Evolutionary conservation across 331 rosid genomes (phyloP).

Genomic region (Phaseolus coccineus): DNA sequence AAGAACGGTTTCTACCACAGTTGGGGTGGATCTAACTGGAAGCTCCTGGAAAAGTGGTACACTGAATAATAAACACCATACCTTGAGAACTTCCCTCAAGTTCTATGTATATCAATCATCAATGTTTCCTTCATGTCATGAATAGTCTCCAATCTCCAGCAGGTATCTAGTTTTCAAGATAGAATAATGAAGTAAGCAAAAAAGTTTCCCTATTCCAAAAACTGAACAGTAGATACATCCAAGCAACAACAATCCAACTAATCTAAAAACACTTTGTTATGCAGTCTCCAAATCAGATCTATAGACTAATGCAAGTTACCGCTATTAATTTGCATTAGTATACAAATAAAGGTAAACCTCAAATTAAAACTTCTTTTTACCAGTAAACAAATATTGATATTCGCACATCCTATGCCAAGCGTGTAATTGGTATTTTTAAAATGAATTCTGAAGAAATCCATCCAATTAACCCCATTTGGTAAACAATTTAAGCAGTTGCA

Average conservation of each 20-base stretch:
- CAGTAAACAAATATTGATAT: not conserved
- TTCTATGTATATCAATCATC: not conserved
- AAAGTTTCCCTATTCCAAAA: not conserved
- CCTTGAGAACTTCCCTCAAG: not conserved
- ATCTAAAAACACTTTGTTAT: not conserved
- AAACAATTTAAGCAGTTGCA: not conserved
- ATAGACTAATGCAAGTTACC: not conserved
- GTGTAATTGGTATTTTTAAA: not conserved
- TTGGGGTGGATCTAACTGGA: constrained; percentile 20
- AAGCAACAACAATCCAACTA: not conserved
- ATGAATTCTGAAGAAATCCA: not conserved
- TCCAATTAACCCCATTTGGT: not conserved
- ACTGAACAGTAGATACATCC: not conserved
- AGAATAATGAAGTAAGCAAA: not conserved
- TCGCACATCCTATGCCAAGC: not conserved
- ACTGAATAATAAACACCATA: constrained; percentile 7
- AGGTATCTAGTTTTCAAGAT: not conserved
- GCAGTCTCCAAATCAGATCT: not conserved
- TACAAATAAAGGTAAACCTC: not conserved
- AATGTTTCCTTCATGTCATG: constrained; percentile 1
- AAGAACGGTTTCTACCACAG: constrained; percentile 38
- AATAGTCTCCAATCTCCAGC: not conserved
- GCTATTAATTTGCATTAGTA: not conserved
- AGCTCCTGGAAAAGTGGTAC: not conserved
- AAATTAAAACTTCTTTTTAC: not conserved